Conservation (phyloP, 2,329 filamentous ascomycete species). For the Colletotrichum ledebouriae region DNA sequence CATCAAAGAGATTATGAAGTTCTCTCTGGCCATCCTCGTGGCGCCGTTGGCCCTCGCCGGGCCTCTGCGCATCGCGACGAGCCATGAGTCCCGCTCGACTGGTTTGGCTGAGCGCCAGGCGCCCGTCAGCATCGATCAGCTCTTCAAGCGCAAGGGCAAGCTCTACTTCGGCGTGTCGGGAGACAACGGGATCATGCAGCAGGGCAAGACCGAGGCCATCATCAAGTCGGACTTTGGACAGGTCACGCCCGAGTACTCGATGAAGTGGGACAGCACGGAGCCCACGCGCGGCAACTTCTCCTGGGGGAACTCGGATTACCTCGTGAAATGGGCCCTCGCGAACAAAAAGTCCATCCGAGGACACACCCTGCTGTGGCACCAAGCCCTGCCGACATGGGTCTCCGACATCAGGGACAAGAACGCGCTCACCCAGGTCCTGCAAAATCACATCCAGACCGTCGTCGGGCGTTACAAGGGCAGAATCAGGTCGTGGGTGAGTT, state of each 20-base stretch:
- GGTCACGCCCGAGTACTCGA: conserved; percentile 76
- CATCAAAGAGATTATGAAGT: conserved; percentile 41
- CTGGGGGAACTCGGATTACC: conserved; percentile 68
- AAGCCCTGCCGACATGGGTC: conserved; percentile 71
- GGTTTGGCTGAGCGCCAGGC: conserved; percentile 57
- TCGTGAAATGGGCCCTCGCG: conserved; percentile 68
- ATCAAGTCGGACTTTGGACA: conserved; percentile 74
- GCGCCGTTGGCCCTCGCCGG: conserved; percentile 53
- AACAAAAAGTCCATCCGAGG: conserved; percentile 73
- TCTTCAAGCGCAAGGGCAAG: conserved; percentile 72
- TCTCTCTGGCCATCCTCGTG: conserved; percentile 51
- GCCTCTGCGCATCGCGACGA: conserved; percentile 50
- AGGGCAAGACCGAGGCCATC: conserved; percentile 65
- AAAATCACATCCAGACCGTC: conserved; percentile 71
- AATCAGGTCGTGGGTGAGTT: conserved; percentile 67
- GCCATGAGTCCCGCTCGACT: conserved; percentile 56
- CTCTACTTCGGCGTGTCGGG: conserved; percentile 73
- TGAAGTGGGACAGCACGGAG: conserved; percentile 76
- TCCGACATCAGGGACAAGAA: conserved; percentile 64
- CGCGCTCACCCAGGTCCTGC: conserved; percentile 67
- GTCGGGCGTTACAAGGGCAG: conserved; percentile 73
- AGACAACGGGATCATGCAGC: conserved; percentile 66
- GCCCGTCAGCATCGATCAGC: conserved; percentile 63
- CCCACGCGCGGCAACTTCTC: conserved; percentile 64
- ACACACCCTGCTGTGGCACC: conserved; percentile 77